A percentile compares a stretch with the other conserved stretches of the same genome.
phyloP scores from a whole-genome alignment of 805 yeast species.

The Yamadazyma phyllophila region DNA sequence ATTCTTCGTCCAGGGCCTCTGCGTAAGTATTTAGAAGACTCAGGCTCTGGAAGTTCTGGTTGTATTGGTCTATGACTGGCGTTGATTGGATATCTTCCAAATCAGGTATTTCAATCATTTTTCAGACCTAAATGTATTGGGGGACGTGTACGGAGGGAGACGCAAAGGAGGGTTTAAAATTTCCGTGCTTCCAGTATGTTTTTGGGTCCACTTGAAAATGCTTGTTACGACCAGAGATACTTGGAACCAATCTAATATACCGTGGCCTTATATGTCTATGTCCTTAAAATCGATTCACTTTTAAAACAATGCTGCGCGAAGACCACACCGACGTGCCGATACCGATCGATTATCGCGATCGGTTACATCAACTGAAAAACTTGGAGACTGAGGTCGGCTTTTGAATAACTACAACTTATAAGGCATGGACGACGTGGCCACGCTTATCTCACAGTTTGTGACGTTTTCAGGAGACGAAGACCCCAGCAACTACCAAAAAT shows the following conservation, averaged over 20 bases:
- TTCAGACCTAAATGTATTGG: background rate
- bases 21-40: background rate
- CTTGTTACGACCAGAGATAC: background rate
- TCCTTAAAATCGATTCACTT: constrained; percentile 1
- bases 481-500: constrained; percentile 12
- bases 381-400: background rate
- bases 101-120: constrained; percentile 46
- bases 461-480: constrained; percentile 28
- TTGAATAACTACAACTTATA: background rate
- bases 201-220: background rate
- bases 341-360: background rate
- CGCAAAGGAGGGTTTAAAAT: no score
- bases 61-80: constrained; percentile 5
- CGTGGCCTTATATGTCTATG: background rate
- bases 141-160: no score
- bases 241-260: background rate
- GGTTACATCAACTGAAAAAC: background rate
- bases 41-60: background rate
- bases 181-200: no score
- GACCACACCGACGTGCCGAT: background rate
- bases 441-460: constrained; percentile 34
- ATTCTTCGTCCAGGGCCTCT: background rate
- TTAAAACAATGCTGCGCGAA: constrained; percentile 1
- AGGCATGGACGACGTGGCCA: constrained; percentile 3
- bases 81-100: constrained; percentile 28